Percentiles rank a stretch among this genome's conserved stretches.
phyloP scores from a whole-genome alignment of 2,329 filamentous ascomycete genomes.

The Septoria petroselini region DNA sequence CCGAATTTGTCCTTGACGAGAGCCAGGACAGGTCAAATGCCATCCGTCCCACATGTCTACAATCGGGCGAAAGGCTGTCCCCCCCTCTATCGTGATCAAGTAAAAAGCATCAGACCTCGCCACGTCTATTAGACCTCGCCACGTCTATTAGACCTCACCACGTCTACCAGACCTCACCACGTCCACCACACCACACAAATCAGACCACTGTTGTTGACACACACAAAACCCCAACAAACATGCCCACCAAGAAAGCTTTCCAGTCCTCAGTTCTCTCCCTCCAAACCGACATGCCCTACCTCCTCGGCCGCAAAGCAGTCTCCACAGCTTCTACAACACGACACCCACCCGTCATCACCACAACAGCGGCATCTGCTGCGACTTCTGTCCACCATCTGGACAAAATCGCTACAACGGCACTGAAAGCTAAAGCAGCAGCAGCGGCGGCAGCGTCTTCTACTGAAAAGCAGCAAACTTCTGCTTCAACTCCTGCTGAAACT shows the following conservation, averaged over 20 bases:
- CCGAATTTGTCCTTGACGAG: too few relatives aligned
- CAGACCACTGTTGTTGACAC: too few relatives aligned
- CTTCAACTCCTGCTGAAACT: not conserved
- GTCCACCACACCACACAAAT: not conserved
- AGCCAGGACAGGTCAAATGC: too few relatives aligned
- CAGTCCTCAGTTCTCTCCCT: constrained; percentile 15
- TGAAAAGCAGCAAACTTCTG: not conserved
- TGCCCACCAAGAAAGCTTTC: constrained; percentile 10
- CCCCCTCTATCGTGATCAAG: too few relatives aligned
- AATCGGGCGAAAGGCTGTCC: too few relatives aligned
- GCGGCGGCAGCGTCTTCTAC: not conserved
- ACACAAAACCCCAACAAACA: too few relatives aligned
- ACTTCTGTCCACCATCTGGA: constrained; percentile 1
- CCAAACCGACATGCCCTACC: constrained; percentile 13
- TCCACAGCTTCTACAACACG: not conserved
- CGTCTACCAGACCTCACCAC: not conserved
- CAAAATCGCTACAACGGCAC: constrained; percentile 7
- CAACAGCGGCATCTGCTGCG: too few relatives aligned
- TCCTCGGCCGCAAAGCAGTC: constrained; percentile 11
- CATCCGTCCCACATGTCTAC: too few relatives aligned
- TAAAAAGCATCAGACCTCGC: too few relatives aligned
- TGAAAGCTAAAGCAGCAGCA: constrained; percentile 11
- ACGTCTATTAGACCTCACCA: too few relatives aligned
- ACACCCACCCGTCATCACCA: too few relatives aligned
- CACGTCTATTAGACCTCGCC: too few relatives aligned